Evolutionary conservation across 2,329 filamentous ascomycete species (phyloP), one percentile per base, ranked within the genome.

Genomic region (Raffaelea ambrosiae): DNA sequence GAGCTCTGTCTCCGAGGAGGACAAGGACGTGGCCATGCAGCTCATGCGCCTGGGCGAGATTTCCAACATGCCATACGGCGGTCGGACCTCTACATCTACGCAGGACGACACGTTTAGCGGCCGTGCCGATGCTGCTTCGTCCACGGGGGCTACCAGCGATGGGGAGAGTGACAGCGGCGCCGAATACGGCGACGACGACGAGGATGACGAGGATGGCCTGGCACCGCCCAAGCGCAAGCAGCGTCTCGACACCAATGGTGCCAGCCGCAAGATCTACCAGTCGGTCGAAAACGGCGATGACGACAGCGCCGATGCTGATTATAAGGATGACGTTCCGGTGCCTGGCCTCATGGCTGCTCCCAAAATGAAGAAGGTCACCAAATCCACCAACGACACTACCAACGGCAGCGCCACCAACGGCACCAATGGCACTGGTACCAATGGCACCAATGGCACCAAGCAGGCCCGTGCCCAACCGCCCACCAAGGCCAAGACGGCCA

Each of bases 1-100:
- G 57, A 97, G 91, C 67, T 94, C 88, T 65, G 91, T 98, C 65
- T 97, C 91, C 14, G 93, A 98, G 63, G 93, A 98, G 66, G 80
- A 84, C 57, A 84, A 84, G 61, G 93, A 98, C 66, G 93, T 97
- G 53, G 93, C 93, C 49, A 84, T 96, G 62, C 93, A 97, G 68
- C 74, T 98, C 59, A 97, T 98, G 83, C 86, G 91, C 57, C 78
- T 98, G 47, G 90, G 93, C 41, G 90, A 96, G 63, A 88, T 90
- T 57, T 93, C 89, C 48, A 95, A 95, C 63, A 85, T 94, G 60
- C 95, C 89, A 2, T 88, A 95, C 59, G 90, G 89, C 47, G n/a
- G n/a, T n/a, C 86, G 91, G 56, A 95, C 88, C 3, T 96, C 91
- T 9, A 88, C 89, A 7, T 96, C 91, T 1, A 96, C 91, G 5